Conservation (phyloP, 2,329 filamentous ascomycete genomes). For the Cordyceps militaris region DNA sequence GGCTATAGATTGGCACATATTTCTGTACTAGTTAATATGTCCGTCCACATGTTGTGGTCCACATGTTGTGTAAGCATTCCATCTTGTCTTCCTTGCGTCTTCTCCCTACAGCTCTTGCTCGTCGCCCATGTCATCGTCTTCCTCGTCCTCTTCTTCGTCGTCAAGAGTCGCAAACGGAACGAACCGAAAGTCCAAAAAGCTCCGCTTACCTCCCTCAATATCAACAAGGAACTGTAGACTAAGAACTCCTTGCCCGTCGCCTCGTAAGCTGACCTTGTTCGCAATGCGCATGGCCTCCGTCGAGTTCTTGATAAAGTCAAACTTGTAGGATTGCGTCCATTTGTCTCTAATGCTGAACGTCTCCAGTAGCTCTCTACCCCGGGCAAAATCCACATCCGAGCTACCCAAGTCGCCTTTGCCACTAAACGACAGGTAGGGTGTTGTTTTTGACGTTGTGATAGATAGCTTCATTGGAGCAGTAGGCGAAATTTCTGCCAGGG, state of each 20-base stretch:
- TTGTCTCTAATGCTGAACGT: slow-evolving; percentile 59
- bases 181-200: slow-evolving; percentile 78
- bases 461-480: slow-evolving; percentile 68
- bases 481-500: slow-evolving; percentile 59
- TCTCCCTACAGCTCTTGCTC: slow-evolving; percentile 1
- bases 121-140: slow-evolving; percentile 15
- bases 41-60: not conserved
- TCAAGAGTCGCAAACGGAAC: slow-evolving; percentile 64
- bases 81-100: not conserved
- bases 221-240: slow-evolving; percentile 97
- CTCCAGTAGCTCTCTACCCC: slow-evolving; percentile 62
- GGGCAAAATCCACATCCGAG: slow-evolving; percentile 60
- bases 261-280: slow-evolving; percentile 84
- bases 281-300: slow-evolving; percentile 88
- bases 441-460: slow-evolving; percentile 55
- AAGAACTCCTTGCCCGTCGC: slow-evolving; percentile 82
- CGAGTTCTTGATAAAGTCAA: slow-evolving; percentile 77
- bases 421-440: slow-evolving; percentile 69
- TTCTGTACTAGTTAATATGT: not conserved
- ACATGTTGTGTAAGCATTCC: not conserved
- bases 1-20: not conserved
- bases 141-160: slow-evolving; percentile 37
- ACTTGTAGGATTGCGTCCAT: slow-evolving; percentile 73
- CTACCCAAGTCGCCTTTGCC: slow-evolving; percentile 51
- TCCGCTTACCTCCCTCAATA: slow-evolving; percentile 60